Percentiles rank a stretch among this genome's conserved stretches.
Conservation (phyloP, 75 land plant genomes). For the Picea sitchensis region DNA sequence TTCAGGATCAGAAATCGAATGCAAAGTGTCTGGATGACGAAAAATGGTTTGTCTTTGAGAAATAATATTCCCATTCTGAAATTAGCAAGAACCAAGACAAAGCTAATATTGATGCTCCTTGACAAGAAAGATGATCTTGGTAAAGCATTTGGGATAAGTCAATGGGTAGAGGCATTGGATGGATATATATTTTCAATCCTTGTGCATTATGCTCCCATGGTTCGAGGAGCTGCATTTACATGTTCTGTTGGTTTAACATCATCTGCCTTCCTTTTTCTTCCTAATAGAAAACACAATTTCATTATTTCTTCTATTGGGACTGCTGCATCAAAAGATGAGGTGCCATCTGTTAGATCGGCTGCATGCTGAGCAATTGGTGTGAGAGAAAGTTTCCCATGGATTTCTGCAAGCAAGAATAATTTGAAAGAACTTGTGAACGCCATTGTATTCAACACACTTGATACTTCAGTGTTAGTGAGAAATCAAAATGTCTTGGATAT, state of each 20-base stretch:
- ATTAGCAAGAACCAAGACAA: too few species aligned
- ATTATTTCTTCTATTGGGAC: slow-evolving; percentile 46
- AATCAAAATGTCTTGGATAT: slow-evolving; percentile 35
- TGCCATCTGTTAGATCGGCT: slow-evolving; percentile 78
- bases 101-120: too few species aligned
- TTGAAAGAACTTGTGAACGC: slow-evolving; percentile 2
- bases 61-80: too few species aligned
- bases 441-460: slow-evolving; percentile 4
- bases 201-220: slow-evolving; percentile 61
- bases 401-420: slow-evolving; percentile 16
- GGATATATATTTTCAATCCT: slow-evolving; percentile 50
- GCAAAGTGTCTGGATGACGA: too few species aligned
- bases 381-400: slow-evolving; percentile 59
- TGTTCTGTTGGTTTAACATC: slow-evolving; percentile 94
- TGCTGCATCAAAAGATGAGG: slow-evolving; percentile 57
- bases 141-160: slow-evolving; percentile 25
- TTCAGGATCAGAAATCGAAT: too few species aligned
- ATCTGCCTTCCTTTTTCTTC: slow-evolving; percentile 54
- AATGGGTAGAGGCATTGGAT: slow-evolving; percentile 62
- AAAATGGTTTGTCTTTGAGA: too few species aligned
- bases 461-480: slow-evolving; percentile 11
- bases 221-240: slow-evolving; percentile 87
- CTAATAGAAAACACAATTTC: slow-evolving; percentile 45
- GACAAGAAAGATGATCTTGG: neutral
- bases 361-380: slow-evolving; percentile 95